Percentiles rank a stretch among this genome's conserved stretches.
These are phyloP conservation scores for Colletotrichum sp. DNA, from an alignment of 2,329 filamentous ascomycete species.

Conservation along the genomic window DNA sequence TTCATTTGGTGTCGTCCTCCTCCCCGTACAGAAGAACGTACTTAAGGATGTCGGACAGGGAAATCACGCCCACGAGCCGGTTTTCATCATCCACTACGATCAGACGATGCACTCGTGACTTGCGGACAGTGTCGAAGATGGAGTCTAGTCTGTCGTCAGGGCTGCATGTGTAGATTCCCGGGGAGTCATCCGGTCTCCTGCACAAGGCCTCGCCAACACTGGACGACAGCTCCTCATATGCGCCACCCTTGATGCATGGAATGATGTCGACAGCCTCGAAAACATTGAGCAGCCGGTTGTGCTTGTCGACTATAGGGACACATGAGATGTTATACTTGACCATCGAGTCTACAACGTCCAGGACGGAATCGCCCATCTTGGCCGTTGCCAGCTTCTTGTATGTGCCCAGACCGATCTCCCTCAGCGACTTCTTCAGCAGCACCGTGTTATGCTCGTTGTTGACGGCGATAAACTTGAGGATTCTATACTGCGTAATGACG, in stretches of 20 bases:
- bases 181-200: conserved; percentile 87
- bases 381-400: conserved; percentile 83
- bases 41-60: conserved; percentile 93
- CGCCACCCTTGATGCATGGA: conserved; percentile 89
- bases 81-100: conserved; percentile 92
- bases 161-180: conserved; percentile 95
- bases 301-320: conserved; percentile 86
- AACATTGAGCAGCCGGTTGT: conserved; percentile 83
- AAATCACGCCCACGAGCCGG: conserved; percentile 86
- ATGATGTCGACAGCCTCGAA: conserved; percentile 99
- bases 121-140: conserved; percentile 95
- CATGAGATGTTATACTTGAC: conserved; percentile 94
- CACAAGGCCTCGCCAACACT: conserved; percentile 88
- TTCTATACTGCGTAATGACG: conserved; percentile 97
- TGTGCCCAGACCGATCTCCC: conserved; percentile 84
- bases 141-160: conserved; percentile 91
- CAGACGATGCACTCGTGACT: conserved; percentile 90
- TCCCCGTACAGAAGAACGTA: conserved; percentile 88
- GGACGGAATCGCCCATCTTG: conserved; percentile 86
- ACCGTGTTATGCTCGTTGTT: conserved; percentile 87
- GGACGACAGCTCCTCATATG: conserved; percentile 87
- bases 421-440: conserved; percentile 83
- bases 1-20: conserved; percentile 47
- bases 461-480: conserved; percentile 97
- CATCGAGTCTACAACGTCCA: conserved; percentile 93